Conservation (phyloP, 1,284 basidiomycete genomes). For the Mycosarcoma maydis region DNA sequence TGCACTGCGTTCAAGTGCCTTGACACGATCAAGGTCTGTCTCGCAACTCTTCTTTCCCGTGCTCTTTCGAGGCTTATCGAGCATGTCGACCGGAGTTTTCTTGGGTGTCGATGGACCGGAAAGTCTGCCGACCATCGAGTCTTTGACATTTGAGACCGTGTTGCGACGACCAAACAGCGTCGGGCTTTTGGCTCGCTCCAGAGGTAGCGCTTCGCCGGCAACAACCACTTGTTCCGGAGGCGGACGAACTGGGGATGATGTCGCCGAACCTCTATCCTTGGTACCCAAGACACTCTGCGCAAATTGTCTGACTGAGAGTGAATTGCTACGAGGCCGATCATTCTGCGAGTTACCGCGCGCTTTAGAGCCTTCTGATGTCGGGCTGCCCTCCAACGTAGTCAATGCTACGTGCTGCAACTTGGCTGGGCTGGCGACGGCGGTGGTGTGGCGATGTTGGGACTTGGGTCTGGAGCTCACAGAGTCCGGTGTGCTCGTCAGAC, state of each 20-base stretch:
- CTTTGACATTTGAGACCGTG: slow-evolving; percentile 41
- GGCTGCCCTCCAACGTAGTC: slow-evolving; percentile 13
- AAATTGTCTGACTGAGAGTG: slow-evolving; percentile 48
- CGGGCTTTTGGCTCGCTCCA: slow-evolving; percentile 52
- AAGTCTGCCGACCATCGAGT: slow-evolving; percentile 27
- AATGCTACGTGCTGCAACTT: slow-evolving; percentile 32
- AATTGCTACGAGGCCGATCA: slow-evolving; percentile 55
- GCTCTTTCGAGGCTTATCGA: slow-evolving; percentile 34
- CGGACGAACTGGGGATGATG: slow-evolving; percentile 6
- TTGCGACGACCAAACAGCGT: slow-evolving; percentile 47
- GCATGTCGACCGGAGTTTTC: slow-evolving; percentile 6
- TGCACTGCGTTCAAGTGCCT: slow-evolving; percentile 25
- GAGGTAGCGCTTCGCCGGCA: slow-evolving; percentile 40
- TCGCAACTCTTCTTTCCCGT: slow-evolving; percentile 33
- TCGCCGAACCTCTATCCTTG: slow-evolving; percentile 26
- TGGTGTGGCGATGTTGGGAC: slow-evolving; percentile 41
- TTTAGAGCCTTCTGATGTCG: slow-evolving; percentile 20
- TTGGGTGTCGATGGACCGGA: slow-evolving; percentile 46
- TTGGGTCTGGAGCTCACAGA: slow-evolving; percentile 18
- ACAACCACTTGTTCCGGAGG: slow-evolving; percentile 34
- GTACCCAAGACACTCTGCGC: slow-evolving; percentile 44
- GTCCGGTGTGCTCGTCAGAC: slow-evolving; percentile 23
- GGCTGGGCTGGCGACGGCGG: slow-evolving; percentile 29
- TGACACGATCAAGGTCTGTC: slow-evolving; percentile 40
- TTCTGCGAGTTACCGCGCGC: slow-evolving; percentile 18